phyloP scores from a whole-genome alignment of 2,329 filamentous ascomycete species.

The Colletotrichum liaoningense region DNA sequence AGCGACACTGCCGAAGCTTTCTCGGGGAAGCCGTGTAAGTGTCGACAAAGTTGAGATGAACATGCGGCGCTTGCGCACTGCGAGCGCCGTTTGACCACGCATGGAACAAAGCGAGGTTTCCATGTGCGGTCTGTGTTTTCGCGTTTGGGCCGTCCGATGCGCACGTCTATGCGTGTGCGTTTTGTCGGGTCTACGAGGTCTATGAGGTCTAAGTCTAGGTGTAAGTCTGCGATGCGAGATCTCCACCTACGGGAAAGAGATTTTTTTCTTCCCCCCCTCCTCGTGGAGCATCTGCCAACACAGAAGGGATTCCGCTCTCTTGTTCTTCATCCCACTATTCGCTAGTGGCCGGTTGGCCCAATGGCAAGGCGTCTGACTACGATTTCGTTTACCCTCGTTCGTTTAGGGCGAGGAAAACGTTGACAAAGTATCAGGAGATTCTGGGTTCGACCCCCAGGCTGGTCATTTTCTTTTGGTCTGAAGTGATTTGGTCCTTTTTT shows the following conservation, averaged over 20 bases:
- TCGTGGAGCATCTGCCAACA: neutral
- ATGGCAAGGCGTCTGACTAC: constrained; percentile 58
- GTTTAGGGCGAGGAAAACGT: neutral
- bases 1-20: neutral
- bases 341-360: constrained; percentile 43
- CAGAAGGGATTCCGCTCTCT: neutral
- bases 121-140: neutral
- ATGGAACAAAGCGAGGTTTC: neutral
- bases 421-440: constrained; percentile 31
- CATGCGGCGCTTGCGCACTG: neutral
- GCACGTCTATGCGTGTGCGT: too few species aligned
- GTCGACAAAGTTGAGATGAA: constrained; percentile 13
- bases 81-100: neutral
- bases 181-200: too few species aligned
- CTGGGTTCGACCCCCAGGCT: constrained; percentile 36
- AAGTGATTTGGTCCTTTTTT: too few species aligned
- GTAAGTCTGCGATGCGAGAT: too few species aligned
- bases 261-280: too few species aligned
- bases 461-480: neutral
- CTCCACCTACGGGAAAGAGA: too few species aligned
- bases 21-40: neutral
- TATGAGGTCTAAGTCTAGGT: too few species aligned
- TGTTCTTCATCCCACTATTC: neutral
- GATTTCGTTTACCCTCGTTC: constrained; percentile 35
- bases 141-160: neutral